Conservation (phyloP, 2,329 filamentous ascomycete genomes). For the Epichloe baconii region DNA sequence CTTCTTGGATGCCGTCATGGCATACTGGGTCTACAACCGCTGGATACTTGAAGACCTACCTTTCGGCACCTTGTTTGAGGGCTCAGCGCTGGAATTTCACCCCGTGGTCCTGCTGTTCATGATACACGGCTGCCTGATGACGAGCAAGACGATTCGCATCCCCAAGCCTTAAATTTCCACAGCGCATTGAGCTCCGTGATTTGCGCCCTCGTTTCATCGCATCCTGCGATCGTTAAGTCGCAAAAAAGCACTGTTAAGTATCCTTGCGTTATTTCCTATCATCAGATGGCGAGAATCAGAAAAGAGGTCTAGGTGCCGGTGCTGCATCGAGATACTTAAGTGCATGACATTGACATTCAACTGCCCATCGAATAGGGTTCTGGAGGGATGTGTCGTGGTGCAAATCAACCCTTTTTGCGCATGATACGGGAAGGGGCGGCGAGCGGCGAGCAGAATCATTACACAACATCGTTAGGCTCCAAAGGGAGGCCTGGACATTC, state of each 20-base stretch:
- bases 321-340: not conserved
- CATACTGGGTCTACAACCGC: slow-evolving; percentile 71
- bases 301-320: not conserved
- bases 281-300: not conserved
- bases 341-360: not conserved
- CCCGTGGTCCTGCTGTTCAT: slow-evolving; percentile 71
- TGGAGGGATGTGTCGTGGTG: not conserved
- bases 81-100: slow-evolving; percentile 67
- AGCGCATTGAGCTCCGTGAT: not conserved
- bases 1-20: slow-evolving; percentile 70
- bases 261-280: not conserved
- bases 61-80: slow-evolving; percentile 53
- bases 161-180: slow-evolving; percentile 57
- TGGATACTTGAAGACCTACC: slow-evolving; percentile 74
- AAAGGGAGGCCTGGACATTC: not conserved
- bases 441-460: not conserved
- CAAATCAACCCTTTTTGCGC: not conserved
- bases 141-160: slow-evolving; percentile 87
- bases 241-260: not conserved
- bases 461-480: not conserved
- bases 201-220: not conserved
- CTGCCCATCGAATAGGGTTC: too few species aligned
- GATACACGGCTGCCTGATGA: slow-evolving; percentile 86
- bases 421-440: not conserved
- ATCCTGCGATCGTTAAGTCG: not conserved